Conservation (phyloP, 2,329 filamentous ascomycete species). For the Fusarium multiceps region DNA sequence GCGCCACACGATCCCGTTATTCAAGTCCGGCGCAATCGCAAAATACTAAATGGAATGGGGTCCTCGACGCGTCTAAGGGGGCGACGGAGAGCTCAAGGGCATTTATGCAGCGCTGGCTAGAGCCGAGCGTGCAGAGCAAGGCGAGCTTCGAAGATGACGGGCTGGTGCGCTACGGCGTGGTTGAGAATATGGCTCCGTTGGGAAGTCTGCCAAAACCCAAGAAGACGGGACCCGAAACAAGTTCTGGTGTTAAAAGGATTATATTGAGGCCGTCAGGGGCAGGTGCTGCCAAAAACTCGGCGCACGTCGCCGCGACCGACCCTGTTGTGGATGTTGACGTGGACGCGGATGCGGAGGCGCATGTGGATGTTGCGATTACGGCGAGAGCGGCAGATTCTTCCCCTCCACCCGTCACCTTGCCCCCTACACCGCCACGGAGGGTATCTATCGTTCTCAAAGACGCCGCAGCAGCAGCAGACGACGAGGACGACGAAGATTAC, state of each 20-base stretch:
- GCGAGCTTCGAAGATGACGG: conserved; percentile 84
- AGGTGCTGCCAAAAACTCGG: conserved; percentile 43
- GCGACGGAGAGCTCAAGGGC: conserved; percentile 54
- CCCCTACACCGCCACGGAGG: conserved; percentile 45
- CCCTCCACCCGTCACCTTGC: conserved; percentile 38
- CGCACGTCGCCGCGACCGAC: conserved; percentile 36
- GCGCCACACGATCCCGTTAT: conserved; percentile 66
- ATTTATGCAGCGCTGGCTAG: conserved; percentile 69
- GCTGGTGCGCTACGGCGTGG: conserved; percentile 77
- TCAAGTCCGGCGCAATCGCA: conserved; percentile 62
- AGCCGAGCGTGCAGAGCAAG: conserved; percentile 68
- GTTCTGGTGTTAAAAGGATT: conserved; percentile 55
- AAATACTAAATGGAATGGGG: conserved; percentile 47
- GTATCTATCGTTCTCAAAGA: conserved; percentile 43
- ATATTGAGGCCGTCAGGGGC: conserved; percentile 57
- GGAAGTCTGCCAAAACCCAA: conserved; percentile 75
- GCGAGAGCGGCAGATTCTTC: conserved; percentile 38
- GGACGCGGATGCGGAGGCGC: conserved; percentile 25
- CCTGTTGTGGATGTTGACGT: conserved; percentile 40
- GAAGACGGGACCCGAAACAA: conserved; percentile 49
- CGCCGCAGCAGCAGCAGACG: conserved; percentile 48
- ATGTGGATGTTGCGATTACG: conserved; percentile 38
- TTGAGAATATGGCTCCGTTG: conserved; percentile 86
- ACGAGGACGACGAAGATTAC: conserved; percentile 59
- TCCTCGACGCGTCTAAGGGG: conserved; percentile 54